These are phyloP conservation scores for Pestalotiopsis sp. DNA, from an alignment of 2,329 filamentous ascomycete genomes.

Conservation along the genomic window DNA sequence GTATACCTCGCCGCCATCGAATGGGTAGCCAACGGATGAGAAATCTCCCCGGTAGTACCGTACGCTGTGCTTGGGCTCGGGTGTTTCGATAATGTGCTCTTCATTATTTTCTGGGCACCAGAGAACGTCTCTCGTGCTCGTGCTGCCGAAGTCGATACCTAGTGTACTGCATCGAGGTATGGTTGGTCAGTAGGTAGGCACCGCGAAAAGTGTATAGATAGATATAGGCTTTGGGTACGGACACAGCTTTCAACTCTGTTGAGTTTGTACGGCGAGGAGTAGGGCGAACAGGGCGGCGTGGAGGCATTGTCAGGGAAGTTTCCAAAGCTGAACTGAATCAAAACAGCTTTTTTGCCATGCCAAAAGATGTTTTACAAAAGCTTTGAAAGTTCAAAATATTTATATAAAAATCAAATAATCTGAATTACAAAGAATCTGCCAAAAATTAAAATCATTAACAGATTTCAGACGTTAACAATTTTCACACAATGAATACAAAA, in stretches of 20 bases:
- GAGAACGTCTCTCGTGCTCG: conserved; percentile 19
- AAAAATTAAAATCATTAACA: too few species aligned
- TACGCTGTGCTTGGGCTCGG: neutral
- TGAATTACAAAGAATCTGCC: too few species aligned
- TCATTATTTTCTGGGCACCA: conserved; percentile 5
- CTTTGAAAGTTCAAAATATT: neutral
- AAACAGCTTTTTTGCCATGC: neutral
- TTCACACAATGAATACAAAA: neutral
- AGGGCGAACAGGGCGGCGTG: neutral
- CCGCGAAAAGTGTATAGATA: neutral
- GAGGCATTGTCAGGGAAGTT: neutral
- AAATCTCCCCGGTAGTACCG: conserved; percentile 17
- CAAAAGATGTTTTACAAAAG: neutral
- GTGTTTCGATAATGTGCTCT: conserved; percentile 10
- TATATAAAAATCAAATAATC: neutral
- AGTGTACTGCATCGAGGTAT: conserved; percentile 13
- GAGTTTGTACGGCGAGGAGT: neutral
- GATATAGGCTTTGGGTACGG: neutral
- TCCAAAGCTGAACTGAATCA: too few species aligned
- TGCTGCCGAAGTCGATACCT: conserved; percentile 23
- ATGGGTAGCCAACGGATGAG: conserved; percentile 21
- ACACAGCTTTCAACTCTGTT: neutral
- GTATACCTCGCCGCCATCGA: conserved; percentile 18
- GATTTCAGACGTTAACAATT: neutral
- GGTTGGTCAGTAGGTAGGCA: neutral